Evolutionary conservation across 2,329 filamentous ascomycete species (phyloP).

Genomic region (Diaporthe aspalathi): DNA sequence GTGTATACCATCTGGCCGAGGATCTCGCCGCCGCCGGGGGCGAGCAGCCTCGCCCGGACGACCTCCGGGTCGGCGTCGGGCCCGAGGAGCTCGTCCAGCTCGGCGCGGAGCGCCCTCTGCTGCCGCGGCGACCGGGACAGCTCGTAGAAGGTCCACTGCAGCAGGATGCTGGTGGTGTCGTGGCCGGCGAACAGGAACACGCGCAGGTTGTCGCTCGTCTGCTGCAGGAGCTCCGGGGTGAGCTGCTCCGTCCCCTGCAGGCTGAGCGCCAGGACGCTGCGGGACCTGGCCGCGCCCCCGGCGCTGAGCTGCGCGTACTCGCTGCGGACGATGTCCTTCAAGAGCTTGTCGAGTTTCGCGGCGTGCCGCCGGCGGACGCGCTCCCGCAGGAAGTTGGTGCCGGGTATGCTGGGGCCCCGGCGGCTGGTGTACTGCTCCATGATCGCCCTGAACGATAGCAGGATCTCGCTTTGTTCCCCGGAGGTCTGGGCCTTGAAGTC

Average conservation of each 20-base stretch:
- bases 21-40: conserved; percentile 46
- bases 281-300: conserved; percentile 29
- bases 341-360: conserved; percentile 27
- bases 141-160: conserved; percentile 53
- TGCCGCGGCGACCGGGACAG: conserved; percentile 48
- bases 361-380: conserved; percentile 20
- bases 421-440: background rate
- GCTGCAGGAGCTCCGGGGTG: conserved; percentile 45
- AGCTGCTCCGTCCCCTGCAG: conserved; percentile 46
- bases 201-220: conserved; percentile 52
- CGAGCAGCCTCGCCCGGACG: conserved; percentile 45
- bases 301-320: conserved; percentile 29
- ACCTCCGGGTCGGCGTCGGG: conserved; percentile 44
- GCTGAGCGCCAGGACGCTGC: conserved; percentile 50
- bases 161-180: conserved; percentile 53
- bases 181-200: conserved; percentile 56
- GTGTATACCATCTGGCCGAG: conserved; percentile 46
- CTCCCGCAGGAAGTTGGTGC: conserved; percentile 6
- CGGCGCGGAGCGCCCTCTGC: conserved; percentile 46
- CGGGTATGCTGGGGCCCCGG: background rate
- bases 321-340: conserved; percentile 27
- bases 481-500: conserved; percentile 33
- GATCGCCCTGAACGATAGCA: conserved; percentile 32
- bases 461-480: conserved; percentile 34
- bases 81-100: conserved; percentile 52